Evolutionary conservation across 2,329 filamentous ascomycete genomes (phyloP), one percentile per base, ranked within the genome.

Genomic region (Cladophialophora chaetospira): DNA sequence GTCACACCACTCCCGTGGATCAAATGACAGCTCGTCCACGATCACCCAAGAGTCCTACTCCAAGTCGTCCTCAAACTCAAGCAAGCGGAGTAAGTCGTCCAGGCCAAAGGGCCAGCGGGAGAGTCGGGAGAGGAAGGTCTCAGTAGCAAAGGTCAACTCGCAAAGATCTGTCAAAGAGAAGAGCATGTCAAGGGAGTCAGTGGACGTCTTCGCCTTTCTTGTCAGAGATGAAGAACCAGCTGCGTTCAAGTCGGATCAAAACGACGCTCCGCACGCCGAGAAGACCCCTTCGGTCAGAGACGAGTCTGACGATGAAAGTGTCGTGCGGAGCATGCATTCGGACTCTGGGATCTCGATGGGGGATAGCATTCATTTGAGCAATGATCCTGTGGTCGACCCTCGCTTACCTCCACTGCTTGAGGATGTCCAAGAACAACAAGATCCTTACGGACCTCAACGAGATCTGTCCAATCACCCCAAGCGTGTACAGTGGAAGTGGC

Each of bases 301-400:
- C 36, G 55, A 58, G 15, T 61, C 61, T 19, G 62, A 62, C 38
- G 57, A 23, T 21, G 62, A 67, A 29, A 57, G 63, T 23, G 48
- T 55, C n/a, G 57, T 58, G 6, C 47, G 55, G 23, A 69, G 67
- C 50, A 60, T 67, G 33, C 65, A 70, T 43, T 72, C 70, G 1
- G 70, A 72, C 38, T 71, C 70, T 2, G 70, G 71, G 1, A 65
- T 70, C 48, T 72, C 69, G 8, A 65, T 71, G 53, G 63, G 67
- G 23, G 70, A 68, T 21, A 66, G 63, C 45, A 44, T 26, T 40
- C 53, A 48, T n/a, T 40, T 40, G 17, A 42, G 17, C 25, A 35
- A 23, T 40, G 53, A 57, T 19, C 43, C 46, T 29, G 17, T 28
- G 19, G 33, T 57, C 19, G 56, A 57, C 10, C 21, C 29, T 23